Conservation (phyloP, 2,329 filamentous ascomycete species). For the Rhinocladiella mackenziei region DNA sequence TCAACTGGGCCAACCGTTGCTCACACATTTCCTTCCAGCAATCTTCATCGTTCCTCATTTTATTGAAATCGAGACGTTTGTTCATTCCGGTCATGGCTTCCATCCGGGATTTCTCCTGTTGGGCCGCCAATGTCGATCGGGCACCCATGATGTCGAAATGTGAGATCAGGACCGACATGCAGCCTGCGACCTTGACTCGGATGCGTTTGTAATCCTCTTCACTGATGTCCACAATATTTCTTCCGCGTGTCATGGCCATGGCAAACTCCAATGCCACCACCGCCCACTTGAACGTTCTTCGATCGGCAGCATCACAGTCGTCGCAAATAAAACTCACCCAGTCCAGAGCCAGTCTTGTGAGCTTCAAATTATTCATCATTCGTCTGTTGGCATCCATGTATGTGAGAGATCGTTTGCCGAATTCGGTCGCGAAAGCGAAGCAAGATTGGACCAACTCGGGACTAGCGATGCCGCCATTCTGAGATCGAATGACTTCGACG, state of each 20-base stretch:
- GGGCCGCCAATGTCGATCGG: slow-evolving; percentile 84
- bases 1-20: slow-evolving; percentile 69
- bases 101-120: slow-evolving; percentile 84
- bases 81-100: slow-evolving; percentile 75
- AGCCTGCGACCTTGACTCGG: slow-evolving; percentile 85
- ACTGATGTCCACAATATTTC: slow-evolving; percentile 85
- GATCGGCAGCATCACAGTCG: slow-evolving; percentile 88
- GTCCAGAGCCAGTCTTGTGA: slow-evolving; percentile 87
- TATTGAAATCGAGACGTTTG: slow-evolving; percentile 68
- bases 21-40: slow-evolving; percentile 69
- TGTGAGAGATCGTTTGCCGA: slow-evolving; percentile 86
- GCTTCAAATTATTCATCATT: slow-evolving; percentile 94
- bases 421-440: slow-evolving; percentile 98
- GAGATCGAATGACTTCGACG: slow-evolving; percentile 84
- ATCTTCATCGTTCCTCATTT: slow-evolving; percentile 75
- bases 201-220: slow-evolving; percentile 82
- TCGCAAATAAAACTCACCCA: slow-evolving; percentile 99
- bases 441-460: slow-evolving; percentile 96
- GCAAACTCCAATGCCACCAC: slow-evolving; percentile 93
- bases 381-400: slow-evolving; percentile 95
- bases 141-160: slow-evolving; percentile 99
- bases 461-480: slow-evolving; percentile 78
- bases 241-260: slow-evolving; percentile 93
- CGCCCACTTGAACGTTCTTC: slow-evolving; percentile 96
- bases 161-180: slow-evolving; percentile 94